Evolutionary conservation across 208 protist species (phyloP), one percentile per base, ranked within the genome.

Genomic region (Wallacemonas rigidus): DNA sequence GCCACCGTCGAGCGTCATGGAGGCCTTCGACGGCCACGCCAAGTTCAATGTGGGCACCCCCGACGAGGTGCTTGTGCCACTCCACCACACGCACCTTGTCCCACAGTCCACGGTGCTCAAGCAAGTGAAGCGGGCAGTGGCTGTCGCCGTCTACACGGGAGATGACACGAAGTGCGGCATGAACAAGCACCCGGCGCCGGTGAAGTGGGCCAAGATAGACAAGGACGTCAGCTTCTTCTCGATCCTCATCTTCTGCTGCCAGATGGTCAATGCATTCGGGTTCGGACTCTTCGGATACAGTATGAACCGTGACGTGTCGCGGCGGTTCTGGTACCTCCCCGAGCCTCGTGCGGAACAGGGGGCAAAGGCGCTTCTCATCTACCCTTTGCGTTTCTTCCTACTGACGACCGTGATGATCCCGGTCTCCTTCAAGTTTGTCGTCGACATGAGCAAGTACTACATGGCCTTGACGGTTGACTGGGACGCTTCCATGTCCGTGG

Each of bases 321-420:
- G 74, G 15, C 43, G 50, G 4, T 75, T 72, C 40, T 96, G 89
- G 87, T 97, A 98, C 79, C 76, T 97, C 11, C 83, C 75, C 15
- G 53, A 73, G 56, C 82, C 86, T 11, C 48, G 53, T 0, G 79
- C 36, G 63, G 82, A 92, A 60, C 8, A 17, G 17, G 50, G 51
- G 0, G 63, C 43, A 3, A 73, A 58, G 35, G 65, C 89, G 5
- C 78, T 89, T 6, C 2, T 96, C 11, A 92, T 98, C 41, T 98
- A 98, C 72, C 85, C 93, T 8, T 73, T 98, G 17, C 90, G 96
- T 43, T 98, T 98, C 61, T 95, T 98, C 51, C 83, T 99, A 3
- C 75, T 99, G 2, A 98, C 92, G n/a, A 97, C 94, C n/a, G 89
- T 97, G 14, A 98, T 99, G 87, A 99, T 99, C 54, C 98, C 98